Conservation (phyloP, 805 yeast species). For the Saccharomycopsis olivae region DNA sequence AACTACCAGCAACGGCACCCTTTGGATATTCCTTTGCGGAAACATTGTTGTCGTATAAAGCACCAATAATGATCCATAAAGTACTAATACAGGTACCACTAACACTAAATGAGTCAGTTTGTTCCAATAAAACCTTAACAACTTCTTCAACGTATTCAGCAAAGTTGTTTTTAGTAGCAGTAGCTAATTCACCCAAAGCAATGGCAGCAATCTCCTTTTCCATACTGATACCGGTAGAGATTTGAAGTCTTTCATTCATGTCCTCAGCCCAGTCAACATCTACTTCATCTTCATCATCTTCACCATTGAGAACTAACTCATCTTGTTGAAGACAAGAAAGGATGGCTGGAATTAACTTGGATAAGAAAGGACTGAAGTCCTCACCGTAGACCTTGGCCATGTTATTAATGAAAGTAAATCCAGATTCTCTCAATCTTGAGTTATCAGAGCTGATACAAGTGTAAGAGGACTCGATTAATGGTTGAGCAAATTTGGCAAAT, state of each 20-base stretch:
- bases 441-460: conserved; percentile 65
- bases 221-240: conserved; percentile 89
- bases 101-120: conserved; percentile 80
- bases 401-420: conserved; percentile 85
- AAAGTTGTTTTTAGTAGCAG: conserved; percentile 76
- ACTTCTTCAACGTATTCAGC: conserved; percentile 67
- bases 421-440: conserved; percentile 86
- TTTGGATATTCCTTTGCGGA: conserved; percentile 32
- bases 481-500: conserved; percentile 77
- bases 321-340: conserved; percentile 76
- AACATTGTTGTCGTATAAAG: conserved; percentile 46
- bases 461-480: conserved; percentile 82
- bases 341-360: conserved; percentile 72
- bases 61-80: conserved; percentile 72
- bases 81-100: conserved; percentile 77
- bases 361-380: conserved; percentile 80
- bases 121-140: conserved; percentile 51
- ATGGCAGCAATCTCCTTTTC: conserved; percentile 95
- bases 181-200: conserved; percentile 79
- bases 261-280: conserved; percentile 52
- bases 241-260: conserved; percentile 61
- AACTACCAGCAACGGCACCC: conserved; percentile 52
- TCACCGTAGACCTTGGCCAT: conserved; percentile 92
- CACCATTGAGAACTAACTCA: conserved; percentile 62
- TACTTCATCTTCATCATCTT: conserved; percentile 33